phyloP scores from a whole-genome alignment of 768 basidiomycete genomes.

The Tubosaeta sp. region DNA sequence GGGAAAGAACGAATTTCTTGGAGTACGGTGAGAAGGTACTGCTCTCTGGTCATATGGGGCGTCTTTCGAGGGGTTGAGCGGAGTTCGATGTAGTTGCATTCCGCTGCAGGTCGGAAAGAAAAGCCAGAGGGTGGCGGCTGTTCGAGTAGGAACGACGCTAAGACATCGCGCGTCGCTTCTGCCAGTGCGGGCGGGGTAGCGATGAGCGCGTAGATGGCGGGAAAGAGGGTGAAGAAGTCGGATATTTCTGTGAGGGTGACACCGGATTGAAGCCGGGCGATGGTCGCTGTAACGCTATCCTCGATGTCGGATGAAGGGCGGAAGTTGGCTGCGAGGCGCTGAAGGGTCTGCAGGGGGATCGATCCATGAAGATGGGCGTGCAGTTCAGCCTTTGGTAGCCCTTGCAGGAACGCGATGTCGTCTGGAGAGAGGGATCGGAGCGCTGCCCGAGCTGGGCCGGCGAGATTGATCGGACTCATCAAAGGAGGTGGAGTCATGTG shows the following conservation, averaged over 20 bases:
- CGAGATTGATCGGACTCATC: neutral
- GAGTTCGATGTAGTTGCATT: constrained; percentile 76
- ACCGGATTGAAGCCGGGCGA: constrained; percentile 38
- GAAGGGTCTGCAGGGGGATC: constrained; percentile 63
- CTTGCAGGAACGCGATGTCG: constrained; percentile 57
- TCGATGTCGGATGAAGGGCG: constrained; percentile 19
- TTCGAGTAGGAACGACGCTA: constrained; percentile 51
- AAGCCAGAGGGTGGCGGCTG: constrained; percentile 21
- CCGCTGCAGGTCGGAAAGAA: constrained; percentile 36
- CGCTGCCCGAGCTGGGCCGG: constrained; percentile 43
- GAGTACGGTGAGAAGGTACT: constrained; percentile 65
- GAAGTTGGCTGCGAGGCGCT: constrained; percentile 53
- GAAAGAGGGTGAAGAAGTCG: constrained; percentile 74
- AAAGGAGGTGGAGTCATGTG: constrained; percentile 6
- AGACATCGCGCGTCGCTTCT: constrained; percentile 59
- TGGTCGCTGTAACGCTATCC: constrained; percentile 41
- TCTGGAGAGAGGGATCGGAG: constrained; percentile 45
- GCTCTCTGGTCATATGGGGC: constrained; percentile 48
- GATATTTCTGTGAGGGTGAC: constrained; percentile 47
- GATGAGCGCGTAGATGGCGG: constrained; percentile 75
- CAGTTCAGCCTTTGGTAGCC: constrained; percentile 76
- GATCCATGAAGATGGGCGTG: constrained; percentile 86
- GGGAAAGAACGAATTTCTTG: constrained; percentile 58
- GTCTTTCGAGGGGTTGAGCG: constrained; percentile 73
- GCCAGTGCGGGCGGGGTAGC: constrained; percentile 52